These are phyloP conservation scores for Cryptomeria japonica DNA, from an alignment of 75 land plant genomes.

Conservation along the genomic window DNA sequence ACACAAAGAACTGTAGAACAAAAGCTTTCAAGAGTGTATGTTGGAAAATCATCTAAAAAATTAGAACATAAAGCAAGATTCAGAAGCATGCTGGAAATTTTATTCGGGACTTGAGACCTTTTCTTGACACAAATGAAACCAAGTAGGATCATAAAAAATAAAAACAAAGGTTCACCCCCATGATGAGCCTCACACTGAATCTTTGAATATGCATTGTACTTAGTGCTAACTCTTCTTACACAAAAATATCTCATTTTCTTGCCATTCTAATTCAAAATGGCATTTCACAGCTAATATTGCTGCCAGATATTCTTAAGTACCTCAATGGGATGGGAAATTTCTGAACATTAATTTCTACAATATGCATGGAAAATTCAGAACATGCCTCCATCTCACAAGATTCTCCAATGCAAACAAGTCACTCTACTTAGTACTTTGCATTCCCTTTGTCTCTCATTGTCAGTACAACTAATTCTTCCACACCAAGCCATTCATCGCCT, in stretches of 20 bases:
- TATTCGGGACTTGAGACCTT: background rate
- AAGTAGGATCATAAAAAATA: too few relatives aligned
- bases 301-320: background rate
- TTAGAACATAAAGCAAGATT: background rate
- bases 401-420: too few relatives aligned
- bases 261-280: background rate
- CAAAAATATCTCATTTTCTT: background rate
- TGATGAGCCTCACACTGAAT: background rate
- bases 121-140: background rate
- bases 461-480: too few relatives aligned
- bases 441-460: too few relatives aligned
- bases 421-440: too few relatives aligned
- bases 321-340: background rate
- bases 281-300: background rate
- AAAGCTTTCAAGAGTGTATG: background rate
- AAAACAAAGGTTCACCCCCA: background rate
- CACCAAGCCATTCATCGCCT: too few relatives aligned
- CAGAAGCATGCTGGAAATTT: background rate
- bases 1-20: background rate
- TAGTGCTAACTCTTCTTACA: background rate
- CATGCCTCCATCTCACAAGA: too few relatives aligned
- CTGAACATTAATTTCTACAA: too few relatives aligned
- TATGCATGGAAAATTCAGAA: too few relatives aligned
- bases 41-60: background rate
- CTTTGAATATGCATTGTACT: background rate